Conservation (phyloP, 768 basidiomycete genomes). For the Mycena alexandri region DNA sequence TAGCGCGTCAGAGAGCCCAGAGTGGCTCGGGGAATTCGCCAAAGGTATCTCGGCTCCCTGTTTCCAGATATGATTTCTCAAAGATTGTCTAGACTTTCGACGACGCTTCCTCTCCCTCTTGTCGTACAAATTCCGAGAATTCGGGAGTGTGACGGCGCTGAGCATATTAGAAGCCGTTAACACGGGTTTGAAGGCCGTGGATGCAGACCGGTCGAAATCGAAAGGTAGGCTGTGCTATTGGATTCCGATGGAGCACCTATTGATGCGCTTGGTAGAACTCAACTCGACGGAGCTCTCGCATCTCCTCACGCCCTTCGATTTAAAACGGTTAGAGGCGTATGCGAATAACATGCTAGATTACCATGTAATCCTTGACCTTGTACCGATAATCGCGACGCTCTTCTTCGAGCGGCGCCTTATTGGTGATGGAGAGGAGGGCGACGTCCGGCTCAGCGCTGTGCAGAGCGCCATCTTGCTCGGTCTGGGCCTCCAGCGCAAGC, state of each 20-base stretch:
- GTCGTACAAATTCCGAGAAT: conserved; percentile 95
- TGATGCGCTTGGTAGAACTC: conserved; percentile 45
- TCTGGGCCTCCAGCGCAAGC: conserved; percentile 89
- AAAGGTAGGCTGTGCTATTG: conserved; percentile 47
- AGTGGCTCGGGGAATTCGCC: conserved; percentile 92
- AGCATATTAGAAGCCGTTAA: conserved; percentile 92
- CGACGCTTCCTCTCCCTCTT: conserved; percentile 89
- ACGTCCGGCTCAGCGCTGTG: conserved; percentile 82
- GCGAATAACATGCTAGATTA: conserved; percentile 97
- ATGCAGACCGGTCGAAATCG: conserved; percentile 48
- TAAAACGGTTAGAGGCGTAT: conserved; percentile 96
- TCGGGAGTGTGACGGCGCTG: conserved; percentile 87
- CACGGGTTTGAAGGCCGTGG: conserved; percentile 64
- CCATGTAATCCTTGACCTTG: conserved; percentile 93
- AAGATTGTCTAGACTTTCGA: conserved; percentile 79
- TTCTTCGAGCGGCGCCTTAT: conserved; percentile 82
- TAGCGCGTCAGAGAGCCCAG: conserved; percentile 70
- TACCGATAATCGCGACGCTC: conserved; percentile 84
- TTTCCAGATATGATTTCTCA: background rate
- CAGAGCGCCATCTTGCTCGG: conserved; percentile 94
- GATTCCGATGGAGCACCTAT: background rate
- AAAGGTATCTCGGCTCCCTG: conserved; percentile 63
- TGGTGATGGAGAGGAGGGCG: conserved; percentile 54
- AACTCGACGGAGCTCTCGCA: conserved; percentile 61
- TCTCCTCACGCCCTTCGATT: conserved; percentile 89